Evolutionary conservation across 2,329 filamentous ascomycete species (phyloP).

Genomic region (Hymenoscyphus linearis): DNA sequence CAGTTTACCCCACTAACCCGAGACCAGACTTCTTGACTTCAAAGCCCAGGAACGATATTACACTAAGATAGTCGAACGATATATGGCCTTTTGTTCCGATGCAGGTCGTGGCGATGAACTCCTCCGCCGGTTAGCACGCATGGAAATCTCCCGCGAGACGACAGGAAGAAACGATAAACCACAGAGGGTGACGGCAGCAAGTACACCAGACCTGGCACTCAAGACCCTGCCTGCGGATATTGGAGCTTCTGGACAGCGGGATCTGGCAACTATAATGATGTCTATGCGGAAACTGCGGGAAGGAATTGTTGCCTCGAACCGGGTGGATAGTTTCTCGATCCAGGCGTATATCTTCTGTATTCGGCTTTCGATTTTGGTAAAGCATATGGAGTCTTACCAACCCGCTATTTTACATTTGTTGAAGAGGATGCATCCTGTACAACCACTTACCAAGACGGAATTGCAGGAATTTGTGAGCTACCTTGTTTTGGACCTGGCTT

Average conservation of each 20-base stretch:
- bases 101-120: conserved; percentile 67
- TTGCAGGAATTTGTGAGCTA: conserved; percentile 76
- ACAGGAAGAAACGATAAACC: conserved; percentile 19
- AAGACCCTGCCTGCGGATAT: conserved; percentile 11
- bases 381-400: conserved; percentile 83
- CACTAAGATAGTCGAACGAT: conserved; percentile 79
- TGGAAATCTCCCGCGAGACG: conserved; percentile 27
- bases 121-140: conserved; percentile 66
- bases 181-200: conserved; percentile 6
- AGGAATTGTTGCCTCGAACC: conserved; percentile 73
- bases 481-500: conserved; percentile 81
- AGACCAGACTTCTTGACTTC: conserved; percentile 60
- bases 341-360: conserved; percentile 90
- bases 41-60: conserved; percentile 83
- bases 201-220: conserved; percentile 8
- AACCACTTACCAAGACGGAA: conserved; percentile 66
- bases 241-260: conserved; percentile 37
- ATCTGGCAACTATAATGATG: conserved; percentile 69
- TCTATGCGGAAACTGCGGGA: conserved; percentile 90
- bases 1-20: conserved; percentile 13
- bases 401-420: conserved; percentile 80
- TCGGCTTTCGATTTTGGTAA: conserved; percentile 72
- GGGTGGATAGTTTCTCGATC: conserved; percentile 76
- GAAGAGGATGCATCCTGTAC: conserved; percentile 59
- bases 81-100: conserved; percentile 81